phyloP scores from a whole-genome alignment of 73 alveolate genomes.

The Tetrahymena elliotti region DNA sequence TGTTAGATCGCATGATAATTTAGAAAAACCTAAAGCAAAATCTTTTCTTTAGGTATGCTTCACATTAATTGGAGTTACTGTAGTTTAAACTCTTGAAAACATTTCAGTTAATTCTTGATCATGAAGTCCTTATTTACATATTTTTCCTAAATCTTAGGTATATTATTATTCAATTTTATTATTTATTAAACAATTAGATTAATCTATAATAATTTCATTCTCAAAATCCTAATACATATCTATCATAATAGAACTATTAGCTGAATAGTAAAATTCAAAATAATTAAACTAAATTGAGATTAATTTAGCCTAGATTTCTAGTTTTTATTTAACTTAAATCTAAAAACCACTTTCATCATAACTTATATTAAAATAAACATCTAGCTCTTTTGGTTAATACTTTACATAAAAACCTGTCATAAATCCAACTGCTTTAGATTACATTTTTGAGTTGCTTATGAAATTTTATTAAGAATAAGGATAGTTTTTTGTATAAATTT shows the following conservation, averaged over 20 bases:
- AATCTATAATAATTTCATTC: background rate
- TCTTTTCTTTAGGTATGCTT: background rate
- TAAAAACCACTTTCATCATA: too few relatives aligned
- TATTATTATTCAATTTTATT: too few relatives aligned
- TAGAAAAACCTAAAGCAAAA: background rate
- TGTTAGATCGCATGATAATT: background rate
- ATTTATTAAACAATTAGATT: background rate
- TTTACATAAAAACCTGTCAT: background rate
- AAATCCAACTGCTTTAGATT: background rate
- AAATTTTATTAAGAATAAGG: background rate
- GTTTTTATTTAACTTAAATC: background rate
- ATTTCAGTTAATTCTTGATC: background rate
- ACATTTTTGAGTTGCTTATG: background rate
- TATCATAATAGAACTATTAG: background rate
- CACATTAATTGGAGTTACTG: background rate
- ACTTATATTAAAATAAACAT: too few relatives aligned
- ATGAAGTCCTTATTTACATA: background rate
- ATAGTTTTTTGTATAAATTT: too few relatives aligned
- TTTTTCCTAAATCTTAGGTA: too few relatives aligned
- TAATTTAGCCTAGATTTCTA: background rate
- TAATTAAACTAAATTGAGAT: background rate
- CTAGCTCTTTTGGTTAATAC: background rate
- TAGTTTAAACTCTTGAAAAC: background rate
- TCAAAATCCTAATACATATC: background rate
- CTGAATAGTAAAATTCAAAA: background rate